A percentile compares a stretch with the other conserved stretches of the same genome.
phyloP scores from a whole-genome alignment of 106 monocot genomes.

The Phalaenopsis aphrodite region DNA sequence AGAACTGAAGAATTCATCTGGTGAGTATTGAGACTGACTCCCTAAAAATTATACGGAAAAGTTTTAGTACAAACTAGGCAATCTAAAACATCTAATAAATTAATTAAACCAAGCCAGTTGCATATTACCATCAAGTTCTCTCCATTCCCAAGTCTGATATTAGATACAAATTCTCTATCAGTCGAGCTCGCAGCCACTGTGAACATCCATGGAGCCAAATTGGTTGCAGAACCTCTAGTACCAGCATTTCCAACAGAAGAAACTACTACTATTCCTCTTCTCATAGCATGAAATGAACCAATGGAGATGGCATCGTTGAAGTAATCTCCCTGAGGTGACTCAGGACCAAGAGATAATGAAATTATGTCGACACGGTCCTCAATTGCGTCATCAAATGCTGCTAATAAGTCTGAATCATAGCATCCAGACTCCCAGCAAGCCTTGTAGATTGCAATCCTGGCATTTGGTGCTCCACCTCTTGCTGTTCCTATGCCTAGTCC shows the following conservation, averaged over 20 bases:
- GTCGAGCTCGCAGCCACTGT: conserved; percentile 86
- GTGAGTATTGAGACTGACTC: conserved; percentile 67
- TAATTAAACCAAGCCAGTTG: background rate
- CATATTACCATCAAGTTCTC: conserved; percentile 49
- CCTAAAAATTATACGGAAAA: conserved; percentile 28
- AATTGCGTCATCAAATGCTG: conserved; percentile 87
- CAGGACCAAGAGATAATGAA: conserved; percentile 75
- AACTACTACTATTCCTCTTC: conserved; percentile 66
- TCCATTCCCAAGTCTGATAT: conserved; percentile 57
- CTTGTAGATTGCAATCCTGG: conserved; percentile 83
- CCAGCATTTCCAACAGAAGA: conserved; percentile 82
- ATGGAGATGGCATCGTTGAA: conserved; percentile 80
- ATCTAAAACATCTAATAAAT: background rate
- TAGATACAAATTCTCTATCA: conserved; percentile 71
- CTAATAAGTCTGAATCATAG: conserved; percentile 85
- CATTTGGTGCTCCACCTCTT: conserved; percentile 77
- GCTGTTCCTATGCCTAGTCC: conserved; percentile 62
- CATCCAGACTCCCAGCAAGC: conserved; percentile 87
- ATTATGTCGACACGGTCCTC: conserved; percentile 80
- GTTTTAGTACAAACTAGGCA: background rate
- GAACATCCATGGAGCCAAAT: conserved; percentile 94
- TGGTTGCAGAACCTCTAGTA: conserved; percentile 58
- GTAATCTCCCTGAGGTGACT: conserved; percentile 66
- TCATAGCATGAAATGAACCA: conserved; percentile 81
- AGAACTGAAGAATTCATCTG: conserved; percentile 48